Percentiles rank a stretch among this genome's conserved stretches.
These are phyloP conservation scores for Benincasa hispida DNA, from an alignment of 306 rosid genomes.

Conservation along the genomic window DNA sequence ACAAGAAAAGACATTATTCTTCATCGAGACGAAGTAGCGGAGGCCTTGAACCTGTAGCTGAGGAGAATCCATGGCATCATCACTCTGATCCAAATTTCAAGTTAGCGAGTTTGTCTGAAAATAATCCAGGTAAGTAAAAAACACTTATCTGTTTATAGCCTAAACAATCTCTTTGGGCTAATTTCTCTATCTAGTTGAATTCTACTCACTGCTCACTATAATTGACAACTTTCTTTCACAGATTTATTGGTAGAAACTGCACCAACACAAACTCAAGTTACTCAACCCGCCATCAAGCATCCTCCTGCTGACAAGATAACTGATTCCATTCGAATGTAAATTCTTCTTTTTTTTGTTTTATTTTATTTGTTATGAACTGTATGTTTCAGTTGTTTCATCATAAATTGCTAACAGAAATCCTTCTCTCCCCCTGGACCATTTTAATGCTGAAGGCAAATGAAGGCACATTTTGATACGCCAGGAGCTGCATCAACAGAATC, in stretches of 20 bases:
- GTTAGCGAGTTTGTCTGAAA: slow-evolving; percentile 33
- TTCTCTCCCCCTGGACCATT: background rate
- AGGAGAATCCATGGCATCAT: slow-evolving; percentile 19
- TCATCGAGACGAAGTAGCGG: slow-evolving; percentile 45
- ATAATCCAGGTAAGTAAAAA: slow-evolving; percentile 46
- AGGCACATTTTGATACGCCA: slow-evolving; percentile 50
- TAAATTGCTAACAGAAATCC: background rate
- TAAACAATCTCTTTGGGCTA: background rate
- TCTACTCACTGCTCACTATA: background rate
- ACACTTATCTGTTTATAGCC: background rate
- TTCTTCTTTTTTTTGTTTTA: background rate
- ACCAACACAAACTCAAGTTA: slow-evolving; percentile 41
- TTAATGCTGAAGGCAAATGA: slow-evolving; percentile 47
- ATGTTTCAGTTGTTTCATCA: background rate
- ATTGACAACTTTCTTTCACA: slow-evolving; percentile 25
- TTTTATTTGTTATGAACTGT: background rate
- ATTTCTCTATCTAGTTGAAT: background rate
- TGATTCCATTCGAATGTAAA: slow-evolving; percentile 52
- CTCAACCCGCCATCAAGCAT: slow-evolving; percentile 25
- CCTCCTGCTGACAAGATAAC: slow-evolving; percentile 42
- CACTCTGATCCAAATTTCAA: slow-evolving; percentile 31
- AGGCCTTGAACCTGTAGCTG: slow-evolving; percentile 55
- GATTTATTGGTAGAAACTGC: slow-evolving; percentile 76
- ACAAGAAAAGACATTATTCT: slow-evolving; percentile 38
- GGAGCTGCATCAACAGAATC: slow-evolving; percentile 65